Percentiles rank a stretch among this genome's conserved stretches.
These are phyloP conservation scores for Pilatotrama ljubarskyi DNA, from an alignment of 768 basidiomycete species.

Conservation along the genomic window DNA sequence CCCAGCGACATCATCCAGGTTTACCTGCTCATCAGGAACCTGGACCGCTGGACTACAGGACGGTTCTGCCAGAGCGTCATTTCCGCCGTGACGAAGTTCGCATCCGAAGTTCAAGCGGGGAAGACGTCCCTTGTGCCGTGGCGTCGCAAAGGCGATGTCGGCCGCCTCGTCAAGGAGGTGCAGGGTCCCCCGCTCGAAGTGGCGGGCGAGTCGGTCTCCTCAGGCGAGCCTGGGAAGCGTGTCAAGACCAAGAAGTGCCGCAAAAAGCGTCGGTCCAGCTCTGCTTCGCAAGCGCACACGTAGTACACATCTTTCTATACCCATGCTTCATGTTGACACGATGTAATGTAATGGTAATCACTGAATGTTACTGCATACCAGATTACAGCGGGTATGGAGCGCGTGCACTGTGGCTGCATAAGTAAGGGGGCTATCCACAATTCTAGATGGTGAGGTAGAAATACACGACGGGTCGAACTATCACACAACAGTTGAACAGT, in stretches of 20 bases:
- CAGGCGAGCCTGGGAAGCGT: too few relatives aligned
- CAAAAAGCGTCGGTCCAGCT: too few relatives aligned
- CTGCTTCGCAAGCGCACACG: background rate
- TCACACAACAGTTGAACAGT: conserved; percentile 6
- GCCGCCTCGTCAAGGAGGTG: background rate
- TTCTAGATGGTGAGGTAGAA: conserved; percentile 7
- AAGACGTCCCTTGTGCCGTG: conserved; percentile 36
- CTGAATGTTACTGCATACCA: background rate
- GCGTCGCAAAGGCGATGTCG: conserved; percentile 42
- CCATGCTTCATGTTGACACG: background rate
- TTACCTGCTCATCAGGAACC: conserved; percentile 52
- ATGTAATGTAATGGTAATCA: background rate
- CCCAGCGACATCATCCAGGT: conserved; percentile 49
- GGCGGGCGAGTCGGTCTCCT: background rate
- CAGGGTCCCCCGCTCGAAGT: background rate
- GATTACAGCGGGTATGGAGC: background rate
- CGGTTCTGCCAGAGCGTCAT: conserved; percentile 43
- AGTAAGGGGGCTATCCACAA: background rate
- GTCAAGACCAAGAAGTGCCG: too few relatives aligned
- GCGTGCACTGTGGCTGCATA: background rate
- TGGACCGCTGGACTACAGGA: conserved; percentile 51
- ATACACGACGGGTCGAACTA: conserved; percentile 6
- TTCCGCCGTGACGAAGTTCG: conserved; percentile 39
- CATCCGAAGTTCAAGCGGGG: conserved; percentile 3
- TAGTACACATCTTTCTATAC: too few relatives aligned